Percentiles rank a stretch among this genome's conserved stretches.
These are phyloP conservation scores for Erythrobasidium yunnanense DNA, from an alignment of 768 basidiomycete species.

Conservation along the genomic window DNA sequence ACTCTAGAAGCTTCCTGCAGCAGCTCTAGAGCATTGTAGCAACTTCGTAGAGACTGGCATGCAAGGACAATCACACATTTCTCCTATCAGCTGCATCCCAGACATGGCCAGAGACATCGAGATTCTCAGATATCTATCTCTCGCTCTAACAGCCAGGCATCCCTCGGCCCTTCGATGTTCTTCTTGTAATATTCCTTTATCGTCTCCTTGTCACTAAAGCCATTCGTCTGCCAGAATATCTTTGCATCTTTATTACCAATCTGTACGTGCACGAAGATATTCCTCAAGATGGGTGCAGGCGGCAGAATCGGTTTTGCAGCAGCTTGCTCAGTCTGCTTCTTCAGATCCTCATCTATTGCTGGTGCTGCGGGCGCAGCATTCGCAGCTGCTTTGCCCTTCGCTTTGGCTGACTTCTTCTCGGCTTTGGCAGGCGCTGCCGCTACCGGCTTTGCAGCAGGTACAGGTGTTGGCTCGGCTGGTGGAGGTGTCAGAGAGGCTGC, in stretches of 20 bases:
- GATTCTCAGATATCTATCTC: too few species aligned
- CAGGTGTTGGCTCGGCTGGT: neutral
- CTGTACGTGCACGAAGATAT: constrained; percentile 75
- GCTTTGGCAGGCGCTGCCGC: neutral
- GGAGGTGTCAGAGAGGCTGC: neutral
- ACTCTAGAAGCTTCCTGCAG: too few species aligned
- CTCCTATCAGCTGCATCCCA: too few species aligned
- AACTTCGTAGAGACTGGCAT: too few species aligned
- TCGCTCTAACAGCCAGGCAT: constrained; percentile 81
- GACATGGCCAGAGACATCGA: too few species aligned
- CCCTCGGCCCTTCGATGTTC: constrained; percentile 61
- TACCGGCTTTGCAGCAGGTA: neutral
- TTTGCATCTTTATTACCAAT: constrained; percentile 67
- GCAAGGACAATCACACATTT: too few species aligned
- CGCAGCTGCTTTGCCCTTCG: constrained; percentile 25
- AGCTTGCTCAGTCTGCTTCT: neutral
- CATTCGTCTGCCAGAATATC: constrained; percentile 71
- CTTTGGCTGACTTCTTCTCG: constrained; percentile 26
- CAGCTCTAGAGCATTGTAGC: too few species aligned
- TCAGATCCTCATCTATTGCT: neutral
- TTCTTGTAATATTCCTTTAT: constrained; percentile 70
- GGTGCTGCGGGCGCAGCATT: neutral
- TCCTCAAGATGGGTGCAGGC: constrained; percentile 27
- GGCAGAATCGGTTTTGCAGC: neutral
- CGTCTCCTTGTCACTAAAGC: constrained; percentile 50